phyloP scores from a whole-genome alignment of 148 eudicot genomes.

The Camellia granthamiana region DNA sequence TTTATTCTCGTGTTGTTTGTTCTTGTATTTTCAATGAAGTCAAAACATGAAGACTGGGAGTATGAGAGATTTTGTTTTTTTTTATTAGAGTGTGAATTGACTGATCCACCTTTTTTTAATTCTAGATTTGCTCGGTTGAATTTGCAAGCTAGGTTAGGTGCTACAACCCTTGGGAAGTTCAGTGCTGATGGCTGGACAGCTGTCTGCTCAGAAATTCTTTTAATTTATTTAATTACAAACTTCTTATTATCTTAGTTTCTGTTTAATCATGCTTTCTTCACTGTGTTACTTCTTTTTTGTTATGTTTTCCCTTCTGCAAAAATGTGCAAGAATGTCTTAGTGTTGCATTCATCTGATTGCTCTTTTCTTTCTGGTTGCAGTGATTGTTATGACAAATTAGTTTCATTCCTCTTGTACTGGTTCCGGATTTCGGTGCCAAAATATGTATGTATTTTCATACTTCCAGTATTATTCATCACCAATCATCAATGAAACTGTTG shows the following conservation, averaged over 20 bases:
- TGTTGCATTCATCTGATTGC: background rate
- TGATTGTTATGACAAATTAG: slow-evolving; percentile 73
- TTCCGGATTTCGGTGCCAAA: slow-evolving; percentile 71
- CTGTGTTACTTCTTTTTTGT: background rate
- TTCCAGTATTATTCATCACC: background rate
- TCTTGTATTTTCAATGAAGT: too few relatives aligned
- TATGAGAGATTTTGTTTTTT: too few relatives aligned
- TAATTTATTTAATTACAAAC: background rate
- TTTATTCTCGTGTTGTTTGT: too few relatives aligned
- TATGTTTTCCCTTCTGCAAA: background rate
- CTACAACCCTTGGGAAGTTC: too few relatives aligned
- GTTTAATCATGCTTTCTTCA: background rate
- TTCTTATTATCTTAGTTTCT: background rate
- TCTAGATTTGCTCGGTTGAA: too few relatives aligned
- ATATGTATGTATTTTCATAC: slow-evolving; percentile 44
- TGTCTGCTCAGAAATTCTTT: too few relatives aligned
- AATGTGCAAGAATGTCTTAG: background rate
- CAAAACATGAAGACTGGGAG: too few relatives aligned
- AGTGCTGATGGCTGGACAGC: too few relatives aligned
- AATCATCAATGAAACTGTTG: slow-evolving; percentile 3
- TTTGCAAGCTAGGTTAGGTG: too few relatives aligned
- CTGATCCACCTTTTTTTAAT: too few relatives aligned
- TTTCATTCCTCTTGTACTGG: slow-evolving; percentile 90
- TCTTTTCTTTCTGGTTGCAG: slow-evolving; percentile 43
- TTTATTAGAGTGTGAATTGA: too few relatives aligned